Percentiles rank a stretch among this genome's conserved stretches.
Conservation (phyloP, 768 basidiomycete genomes). For the Suillus weaverae region DNA sequence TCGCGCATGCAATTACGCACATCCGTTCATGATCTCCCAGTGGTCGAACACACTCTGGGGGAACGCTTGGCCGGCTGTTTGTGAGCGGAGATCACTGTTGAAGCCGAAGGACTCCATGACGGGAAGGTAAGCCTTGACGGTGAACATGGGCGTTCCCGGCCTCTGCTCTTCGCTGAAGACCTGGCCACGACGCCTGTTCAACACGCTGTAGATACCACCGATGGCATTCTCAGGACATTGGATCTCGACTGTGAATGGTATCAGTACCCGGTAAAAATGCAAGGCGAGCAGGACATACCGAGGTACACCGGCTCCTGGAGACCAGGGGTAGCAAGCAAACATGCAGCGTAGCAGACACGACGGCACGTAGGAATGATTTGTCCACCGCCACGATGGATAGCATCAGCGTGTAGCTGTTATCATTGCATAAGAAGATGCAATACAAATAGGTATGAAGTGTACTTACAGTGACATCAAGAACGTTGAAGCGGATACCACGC, state of each 20-base stretch:
- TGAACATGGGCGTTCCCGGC: constrained; percentile 98
- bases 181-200: constrained; percentile 98
- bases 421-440: not conserved
- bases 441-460: constrained; percentile 5
- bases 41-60: constrained; percentile 94
- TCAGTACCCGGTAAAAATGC: constrained; percentile 14
- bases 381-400: constrained; percentile 99
- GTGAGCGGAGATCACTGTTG: constrained; percentile 92
- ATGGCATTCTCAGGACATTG: constrained; percentile 97
- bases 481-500: constrained; percentile 96
- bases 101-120: constrained; percentile 95
- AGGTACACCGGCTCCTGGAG: constrained; percentile 98
- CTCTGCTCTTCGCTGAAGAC: constrained; percentile 98
- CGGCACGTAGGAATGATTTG: constrained; percentile 97
- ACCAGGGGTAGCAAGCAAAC: constrained; percentile 85
- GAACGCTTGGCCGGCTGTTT: constrained; percentile 97
- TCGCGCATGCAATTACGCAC: constrained; percentile 42
- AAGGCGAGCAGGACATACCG: constrained; percentile 43
- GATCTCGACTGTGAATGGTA: constrained; percentile 72
- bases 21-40: constrained; percentile 83
- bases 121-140: constrained; percentile 94
- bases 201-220: constrained; percentile 91
- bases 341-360: constrained; percentile 94
- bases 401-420: constrained; percentile 89
- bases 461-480: constrained; percentile 91